Conservation (phyloP, 352 stramenopile genomes). For the Phytophthora palmivora region DNA sequence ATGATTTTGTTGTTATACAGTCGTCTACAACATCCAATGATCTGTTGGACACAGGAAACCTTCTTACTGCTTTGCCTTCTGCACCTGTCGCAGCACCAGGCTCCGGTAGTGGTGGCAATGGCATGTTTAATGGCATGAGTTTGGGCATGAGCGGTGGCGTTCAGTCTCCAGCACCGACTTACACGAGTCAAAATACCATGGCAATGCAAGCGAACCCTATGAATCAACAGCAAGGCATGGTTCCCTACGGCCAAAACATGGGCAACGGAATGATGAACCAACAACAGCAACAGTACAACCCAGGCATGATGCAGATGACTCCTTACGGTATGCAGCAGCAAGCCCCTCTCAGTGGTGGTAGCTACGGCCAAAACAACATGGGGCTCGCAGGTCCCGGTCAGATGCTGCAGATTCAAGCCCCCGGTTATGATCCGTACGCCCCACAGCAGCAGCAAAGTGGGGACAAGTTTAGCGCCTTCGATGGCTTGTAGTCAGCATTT, state of each 20-base stretch:
- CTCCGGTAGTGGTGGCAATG: constrained; percentile 31
- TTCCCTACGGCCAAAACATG: constrained; percentile 42
- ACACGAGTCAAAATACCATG: constrained; percentile 50
- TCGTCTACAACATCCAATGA: constrained; percentile 40
- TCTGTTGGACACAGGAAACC: constrained; percentile 54
- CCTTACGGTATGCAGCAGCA: constrained; percentile 74
- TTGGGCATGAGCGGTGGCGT: constrained; percentile 46
- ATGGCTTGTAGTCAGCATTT: constrained; percentile 59
- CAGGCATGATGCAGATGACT: constrained; percentile 79
- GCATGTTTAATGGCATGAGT: constrained; percentile 77
- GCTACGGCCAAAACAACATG: constrained; percentile 49
- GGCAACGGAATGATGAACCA: constrained; percentile 52
- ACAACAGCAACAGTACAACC: constrained; percentile 51
- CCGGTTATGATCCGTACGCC: constrained; percentile 55
- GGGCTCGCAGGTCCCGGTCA: constrained; percentile 62
- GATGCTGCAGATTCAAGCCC: constrained; percentile 78
- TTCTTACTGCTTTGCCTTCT: constrained; percentile 56
- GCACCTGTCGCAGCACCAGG: constrained; percentile 32
- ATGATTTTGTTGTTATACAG: constrained; percentile 15
- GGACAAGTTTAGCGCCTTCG: constrained; percentile 86
- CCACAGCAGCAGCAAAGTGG: constrained; percentile 57
- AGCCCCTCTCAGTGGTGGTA: constrained; percentile 50
- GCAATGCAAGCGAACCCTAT: constrained; percentile 31
- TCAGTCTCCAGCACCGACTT: constrained; percentile 39
- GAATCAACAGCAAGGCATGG: constrained; percentile 41